These are phyloP conservation scores for Pseudogymnoascus sp. DNA, from an alignment of 2,329 filamentous ascomycete genomes.

Conservation along the genomic window DNA sequence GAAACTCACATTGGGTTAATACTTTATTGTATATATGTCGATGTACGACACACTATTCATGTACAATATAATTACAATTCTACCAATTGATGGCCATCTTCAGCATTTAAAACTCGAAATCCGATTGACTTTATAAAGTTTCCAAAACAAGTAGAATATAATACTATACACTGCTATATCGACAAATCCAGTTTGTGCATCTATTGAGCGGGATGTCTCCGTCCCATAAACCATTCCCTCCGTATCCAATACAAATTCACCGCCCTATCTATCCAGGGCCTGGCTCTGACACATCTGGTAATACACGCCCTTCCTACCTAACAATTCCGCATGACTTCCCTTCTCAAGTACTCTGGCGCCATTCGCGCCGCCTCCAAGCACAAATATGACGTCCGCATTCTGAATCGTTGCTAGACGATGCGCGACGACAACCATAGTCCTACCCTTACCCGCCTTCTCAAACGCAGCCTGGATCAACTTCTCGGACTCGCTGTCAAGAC, in stretches of 20 bases:
- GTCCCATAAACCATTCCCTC: neutral
- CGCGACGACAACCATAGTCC: constrained; percentile 68
- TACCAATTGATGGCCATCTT: neutral
- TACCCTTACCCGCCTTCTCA: constrained; percentile 51
- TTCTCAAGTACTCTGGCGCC: constrained; percentile 37
- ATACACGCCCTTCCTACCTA: constrained; percentile 33
- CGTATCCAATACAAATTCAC: neutral
- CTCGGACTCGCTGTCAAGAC: constrained; percentile 50
- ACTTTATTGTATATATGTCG: neutral
- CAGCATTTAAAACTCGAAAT: neutral
- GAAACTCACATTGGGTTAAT: neutral
- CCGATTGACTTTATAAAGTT: neutral
- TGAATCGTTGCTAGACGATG: constrained; percentile 71
- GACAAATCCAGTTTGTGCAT: neutral
- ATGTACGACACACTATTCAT: neutral
- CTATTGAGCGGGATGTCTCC: neutral
- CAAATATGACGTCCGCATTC: constrained; percentile 73
- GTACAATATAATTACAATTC: neutral
- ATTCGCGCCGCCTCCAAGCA: constrained; percentile 46
- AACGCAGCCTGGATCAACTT: constrained; percentile 57
- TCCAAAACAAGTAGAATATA: neutral
- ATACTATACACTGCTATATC: neutral
- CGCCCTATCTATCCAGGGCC: constrained; percentile 11
- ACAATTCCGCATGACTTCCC: constrained; percentile 45
- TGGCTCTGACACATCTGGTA: constrained; percentile 30